phyloP scores from a whole-genome alignment of 2,329 filamentous ascomycete species.

The Scorias spongiosa region DNA sequence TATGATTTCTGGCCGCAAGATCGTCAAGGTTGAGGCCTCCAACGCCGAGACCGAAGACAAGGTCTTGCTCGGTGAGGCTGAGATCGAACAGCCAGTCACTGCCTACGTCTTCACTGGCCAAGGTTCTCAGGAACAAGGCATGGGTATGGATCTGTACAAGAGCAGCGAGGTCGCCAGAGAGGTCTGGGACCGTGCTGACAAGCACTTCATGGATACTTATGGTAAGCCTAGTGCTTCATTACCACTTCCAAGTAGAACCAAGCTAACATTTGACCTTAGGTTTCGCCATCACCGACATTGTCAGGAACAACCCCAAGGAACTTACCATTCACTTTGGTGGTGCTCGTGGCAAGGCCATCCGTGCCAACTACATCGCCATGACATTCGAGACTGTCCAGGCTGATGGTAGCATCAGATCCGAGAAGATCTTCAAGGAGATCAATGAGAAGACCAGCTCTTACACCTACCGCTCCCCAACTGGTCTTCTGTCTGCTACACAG shows the following conservation, averaged over 20 bases:
- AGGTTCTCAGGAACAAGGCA: constrained; percentile 95
- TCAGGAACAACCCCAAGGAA: constrained; percentile 99
- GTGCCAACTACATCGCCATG: constrained; percentile 99
- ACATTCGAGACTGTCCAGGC: constrained; percentile 94
- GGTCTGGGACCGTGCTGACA: constrained; percentile 95
- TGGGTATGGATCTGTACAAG: constrained; percentile 97
- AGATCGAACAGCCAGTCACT: constrained; percentile 93
- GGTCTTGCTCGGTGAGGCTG: constrained; percentile 84
- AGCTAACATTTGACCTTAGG: constrained; percentile 30
- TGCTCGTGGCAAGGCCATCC: constrained; percentile 88
- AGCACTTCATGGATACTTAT: constrained; percentile 97
- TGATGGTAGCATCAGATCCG: constrained; percentile 88
- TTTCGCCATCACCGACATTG: constrained; percentile 96
- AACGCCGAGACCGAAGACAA: constrained; percentile 96
- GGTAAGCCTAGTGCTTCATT: constrained; percentile 40
- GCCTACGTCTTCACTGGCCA: constrained; percentile 97
- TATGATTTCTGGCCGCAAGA: constrained; percentile 97
- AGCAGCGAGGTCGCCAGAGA: constrained; percentile 90
- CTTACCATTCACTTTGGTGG: constrained; percentile 97
- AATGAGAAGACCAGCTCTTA: constrained; percentile 85
- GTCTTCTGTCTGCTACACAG: constrained; percentile 88
- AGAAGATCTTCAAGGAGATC: constrained; percentile 99
- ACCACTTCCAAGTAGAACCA: not conserved
- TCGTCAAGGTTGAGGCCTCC: constrained; percentile 94
- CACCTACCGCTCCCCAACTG: constrained; percentile 90